Evolutionary conservation across 2,329 filamentous ascomycete genomes (phyloP).

Genomic region (Raffaelea albimanens): DNA sequence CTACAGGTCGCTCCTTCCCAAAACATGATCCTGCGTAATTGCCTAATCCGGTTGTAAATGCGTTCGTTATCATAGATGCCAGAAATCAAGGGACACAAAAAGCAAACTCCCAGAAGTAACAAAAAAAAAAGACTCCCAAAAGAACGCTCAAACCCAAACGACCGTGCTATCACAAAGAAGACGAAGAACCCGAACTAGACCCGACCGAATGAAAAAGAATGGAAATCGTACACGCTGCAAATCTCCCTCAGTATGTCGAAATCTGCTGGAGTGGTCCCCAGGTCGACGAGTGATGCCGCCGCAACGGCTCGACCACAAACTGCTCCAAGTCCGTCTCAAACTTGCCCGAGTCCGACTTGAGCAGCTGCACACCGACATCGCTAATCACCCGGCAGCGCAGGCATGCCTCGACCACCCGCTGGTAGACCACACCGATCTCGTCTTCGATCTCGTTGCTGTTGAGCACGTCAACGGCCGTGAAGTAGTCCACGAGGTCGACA

Average conservation of each 20-base stretch:
- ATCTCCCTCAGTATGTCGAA: conserved; percentile 1
- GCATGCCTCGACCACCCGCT: conserved; percentile 10
- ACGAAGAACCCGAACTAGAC: too few species aligned
- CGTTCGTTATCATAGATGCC: neutral
- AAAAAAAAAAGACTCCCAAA: neutral
- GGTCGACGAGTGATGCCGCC: conserved; percentile 8
- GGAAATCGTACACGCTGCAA: neutral
- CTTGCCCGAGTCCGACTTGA: conserved; percentile 7
- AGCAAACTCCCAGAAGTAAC: neutral
- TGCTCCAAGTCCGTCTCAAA: conserved; percentile 10
- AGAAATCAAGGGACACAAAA: neutral
- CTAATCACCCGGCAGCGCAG: conserved; percentile 10
- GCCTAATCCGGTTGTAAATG: neutral
- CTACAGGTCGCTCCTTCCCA: neutral
- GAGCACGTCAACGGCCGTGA: conserved; percentile 11
- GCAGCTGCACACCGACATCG: conserved; percentile 5
- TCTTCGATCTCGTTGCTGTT: conserved; percentile 12
- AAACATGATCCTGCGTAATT: neutral
- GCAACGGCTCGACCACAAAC: conserved; percentile 12
- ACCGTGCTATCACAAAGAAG: too few species aligned
- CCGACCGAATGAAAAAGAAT: neutral
- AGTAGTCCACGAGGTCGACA: conserved; percentile 11
- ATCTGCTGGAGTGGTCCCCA: conserved; percentile 7
- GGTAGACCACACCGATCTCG: conserved; percentile 11
- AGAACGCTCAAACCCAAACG: too few species aligned